phyloP scores from a whole-genome alignment of 164 flowering plant genomes.

The Tetrastigma voinierianum region DNA sequence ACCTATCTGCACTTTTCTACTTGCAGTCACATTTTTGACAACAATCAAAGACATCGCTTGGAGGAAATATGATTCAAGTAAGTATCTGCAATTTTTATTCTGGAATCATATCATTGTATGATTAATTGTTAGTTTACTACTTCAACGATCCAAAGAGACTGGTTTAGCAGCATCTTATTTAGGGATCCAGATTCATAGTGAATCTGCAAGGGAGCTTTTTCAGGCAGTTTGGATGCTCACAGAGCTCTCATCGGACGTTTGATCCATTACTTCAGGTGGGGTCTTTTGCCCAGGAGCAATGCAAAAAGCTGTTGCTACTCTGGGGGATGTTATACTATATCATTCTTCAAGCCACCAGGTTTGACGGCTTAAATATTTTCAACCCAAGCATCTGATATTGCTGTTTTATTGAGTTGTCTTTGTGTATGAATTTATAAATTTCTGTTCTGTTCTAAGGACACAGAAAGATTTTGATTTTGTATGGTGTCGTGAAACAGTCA shows the following conservation, averaged over 20 bases:
- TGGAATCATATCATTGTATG: background rate
- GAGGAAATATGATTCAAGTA: too few relatives aligned
- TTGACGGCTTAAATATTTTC: background rate
- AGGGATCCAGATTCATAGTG: conserved; percentile 17
- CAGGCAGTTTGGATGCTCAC: conserved; percentile 64
- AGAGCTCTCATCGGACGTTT: conserved; percentile 46
- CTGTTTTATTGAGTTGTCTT: background rate
- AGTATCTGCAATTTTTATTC: background rate
- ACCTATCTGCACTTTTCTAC: background rate
- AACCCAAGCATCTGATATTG: background rate
- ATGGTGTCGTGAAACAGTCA: conserved; percentile 50
- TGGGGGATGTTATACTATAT: conserved; percentile 51
- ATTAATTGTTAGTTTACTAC: background rate
- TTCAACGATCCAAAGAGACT: conserved; percentile 1
- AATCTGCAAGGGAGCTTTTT: conserved; percentile 82
- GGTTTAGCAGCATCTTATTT: conserved; percentile 16
- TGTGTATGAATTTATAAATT: background rate
- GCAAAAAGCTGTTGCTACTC: conserved; percentile 65
- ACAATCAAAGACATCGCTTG: conserved; percentile 65
- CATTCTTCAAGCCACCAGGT: conserved; percentile 70
- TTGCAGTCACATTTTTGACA: conserved; percentile 70
- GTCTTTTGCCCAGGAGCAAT: conserved; percentile 65
- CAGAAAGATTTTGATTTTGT: conserved; percentile 55
- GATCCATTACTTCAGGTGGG: conserved; percentile 62
- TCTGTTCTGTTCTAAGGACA: conserved; percentile 5